Conservation (phyloP, 768 basidiomycete genomes). For the Vararia minispora region DNA sequence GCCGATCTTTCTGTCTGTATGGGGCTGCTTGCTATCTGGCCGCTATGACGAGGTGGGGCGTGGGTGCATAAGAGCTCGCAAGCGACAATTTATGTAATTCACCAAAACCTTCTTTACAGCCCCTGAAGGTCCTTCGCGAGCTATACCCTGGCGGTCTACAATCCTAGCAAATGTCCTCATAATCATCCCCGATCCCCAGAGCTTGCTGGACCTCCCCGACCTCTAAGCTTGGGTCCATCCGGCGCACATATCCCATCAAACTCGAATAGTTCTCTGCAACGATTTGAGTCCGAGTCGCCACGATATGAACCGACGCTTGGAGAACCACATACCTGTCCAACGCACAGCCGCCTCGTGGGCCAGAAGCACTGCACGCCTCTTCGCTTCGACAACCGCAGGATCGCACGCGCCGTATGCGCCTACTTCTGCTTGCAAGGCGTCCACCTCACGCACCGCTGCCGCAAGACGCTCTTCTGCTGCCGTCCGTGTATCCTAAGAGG, state of each 20-base stretch:
- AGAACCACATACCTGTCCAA: conserved; percentile 70
- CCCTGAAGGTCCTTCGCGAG: too few species aligned
- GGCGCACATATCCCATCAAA: conserved; percentile 52
- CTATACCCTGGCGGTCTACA: too few species aligned
- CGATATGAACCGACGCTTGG: background rate
- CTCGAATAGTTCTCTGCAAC: conserved; percentile 58
- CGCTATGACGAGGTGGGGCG: too few species aligned
- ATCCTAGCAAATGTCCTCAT: conserved; percentile 54
- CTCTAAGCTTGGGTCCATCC: conserved; percentile 48
- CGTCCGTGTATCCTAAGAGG: conserved; percentile 42
- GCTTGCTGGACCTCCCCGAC: conserved; percentile 53
- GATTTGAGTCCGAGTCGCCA: background rate
- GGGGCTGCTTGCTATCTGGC: too few species aligned
- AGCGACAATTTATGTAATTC: too few species aligned
- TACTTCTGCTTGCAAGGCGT: conserved; percentile 54
- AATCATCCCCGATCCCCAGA: conserved; percentile 59
- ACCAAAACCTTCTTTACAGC: too few species aligned
- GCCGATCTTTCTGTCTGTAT: too few species aligned
- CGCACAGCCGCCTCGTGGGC: conserved; percentile 77
- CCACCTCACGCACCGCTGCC: conserved; percentile 36
- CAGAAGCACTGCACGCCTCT: conserved; percentile 55
- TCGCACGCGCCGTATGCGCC: conserved; percentile 75
- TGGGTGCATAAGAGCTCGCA: too few species aligned
- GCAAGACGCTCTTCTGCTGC: conserved; percentile 39
- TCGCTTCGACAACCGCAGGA: conserved; percentile 71